phyloP scores from a whole-genome alignment of 208 protist genomes.

The Leishmania tarentolae region DNA sequence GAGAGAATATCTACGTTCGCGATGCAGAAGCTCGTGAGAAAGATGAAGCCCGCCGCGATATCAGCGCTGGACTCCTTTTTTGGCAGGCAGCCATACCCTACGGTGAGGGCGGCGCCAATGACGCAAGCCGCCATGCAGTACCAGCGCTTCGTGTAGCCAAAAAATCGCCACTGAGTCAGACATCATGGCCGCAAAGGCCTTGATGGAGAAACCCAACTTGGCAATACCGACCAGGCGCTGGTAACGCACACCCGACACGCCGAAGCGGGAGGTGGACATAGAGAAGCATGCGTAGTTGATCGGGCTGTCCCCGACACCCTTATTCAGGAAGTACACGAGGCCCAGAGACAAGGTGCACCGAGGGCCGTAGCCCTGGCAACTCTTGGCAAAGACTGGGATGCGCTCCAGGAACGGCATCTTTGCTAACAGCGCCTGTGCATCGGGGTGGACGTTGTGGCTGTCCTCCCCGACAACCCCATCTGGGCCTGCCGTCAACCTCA shows the following conservation, averaged over 20 bases:
- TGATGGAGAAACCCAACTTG: constrained; percentile 64
- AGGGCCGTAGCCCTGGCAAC: constrained; percentile 46
- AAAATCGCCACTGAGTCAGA: constrained; percentile 61
- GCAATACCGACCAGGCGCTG: constrained; percentile 52
- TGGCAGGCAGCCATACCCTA: constrained; percentile 57
- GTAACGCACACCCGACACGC: constrained; percentile 43
- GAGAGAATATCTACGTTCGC: constrained; percentile 80
- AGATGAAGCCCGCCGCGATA: constrained; percentile 56
- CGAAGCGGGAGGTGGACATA: constrained; percentile 57
- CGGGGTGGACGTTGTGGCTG: constrained; percentile 14
- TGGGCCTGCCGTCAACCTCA: neutral
- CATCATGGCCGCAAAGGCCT: constrained; percentile 53
- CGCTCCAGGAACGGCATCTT: constrained; percentile 8
- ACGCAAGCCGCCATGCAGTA: constrained; percentile 56
- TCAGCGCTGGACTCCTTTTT: constrained; percentile 38
- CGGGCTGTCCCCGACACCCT: constrained; percentile 54
- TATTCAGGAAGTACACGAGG: constrained; percentile 55
- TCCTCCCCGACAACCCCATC: neutral
- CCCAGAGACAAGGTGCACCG: constrained; percentile 40
- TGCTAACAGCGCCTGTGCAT: neutral
- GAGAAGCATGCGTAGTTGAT: constrained; percentile 37
- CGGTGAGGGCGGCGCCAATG: constrained; percentile 45
- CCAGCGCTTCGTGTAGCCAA: constrained; percentile 84
- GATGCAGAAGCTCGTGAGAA: constrained; percentile 59
- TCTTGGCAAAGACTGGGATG: constrained; percentile 49